A percentile compares a stretch with the other conserved stretches of the same genome.
phyloP scores from a whole-genome alignment of 306 rosid genomes.

The Vicia villosa region DNA sequence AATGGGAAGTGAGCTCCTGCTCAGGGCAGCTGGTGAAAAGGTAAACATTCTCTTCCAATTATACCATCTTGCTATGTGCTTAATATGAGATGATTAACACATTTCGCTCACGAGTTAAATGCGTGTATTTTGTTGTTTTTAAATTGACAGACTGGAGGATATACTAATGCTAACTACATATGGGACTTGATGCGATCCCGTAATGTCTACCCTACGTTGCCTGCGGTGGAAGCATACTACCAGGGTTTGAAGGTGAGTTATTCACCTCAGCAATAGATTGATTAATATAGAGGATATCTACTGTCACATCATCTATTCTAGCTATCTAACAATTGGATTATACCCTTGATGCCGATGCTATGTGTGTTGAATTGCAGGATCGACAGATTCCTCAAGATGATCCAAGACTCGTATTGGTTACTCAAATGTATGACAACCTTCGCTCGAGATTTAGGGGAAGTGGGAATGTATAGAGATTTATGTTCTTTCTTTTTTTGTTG shows the following conservation, averaged over 20 bases:
- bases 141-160: constrained; percentile 77
- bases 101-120: neutral
- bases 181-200: constrained; percentile 92
- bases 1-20: constrained; percentile 70
- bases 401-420: constrained; percentile 67
- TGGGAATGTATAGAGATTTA: constrained; percentile 11
- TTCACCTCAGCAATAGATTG: constrained; percentile 25
- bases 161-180: constrained; percentile 79
- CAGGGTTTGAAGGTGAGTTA: constrained; percentile 80
- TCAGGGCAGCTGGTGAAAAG: constrained; percentile 83
- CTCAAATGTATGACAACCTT: constrained; percentile 45
- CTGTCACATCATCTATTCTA: neutral
- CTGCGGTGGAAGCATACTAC: constrained; percentile 81
- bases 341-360: constrained; percentile 8
- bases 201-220: constrained; percentile 40
- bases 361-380: constrained; percentile 48
- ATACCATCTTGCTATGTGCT: constrained; percentile 24
- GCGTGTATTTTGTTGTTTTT: constrained; percentile 27
- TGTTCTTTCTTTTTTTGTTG: constrained; percentile 22
- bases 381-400: constrained; percentile 85
- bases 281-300: neutral
- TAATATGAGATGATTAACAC: neutral
- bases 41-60: constrained; percentile 43
- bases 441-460: constrained; percentile 39
- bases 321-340: constrained; percentile 5